phyloP scores from a whole-genome alignment of 208 protist species.

The Herpetomonas samuelpessoai region DNA sequence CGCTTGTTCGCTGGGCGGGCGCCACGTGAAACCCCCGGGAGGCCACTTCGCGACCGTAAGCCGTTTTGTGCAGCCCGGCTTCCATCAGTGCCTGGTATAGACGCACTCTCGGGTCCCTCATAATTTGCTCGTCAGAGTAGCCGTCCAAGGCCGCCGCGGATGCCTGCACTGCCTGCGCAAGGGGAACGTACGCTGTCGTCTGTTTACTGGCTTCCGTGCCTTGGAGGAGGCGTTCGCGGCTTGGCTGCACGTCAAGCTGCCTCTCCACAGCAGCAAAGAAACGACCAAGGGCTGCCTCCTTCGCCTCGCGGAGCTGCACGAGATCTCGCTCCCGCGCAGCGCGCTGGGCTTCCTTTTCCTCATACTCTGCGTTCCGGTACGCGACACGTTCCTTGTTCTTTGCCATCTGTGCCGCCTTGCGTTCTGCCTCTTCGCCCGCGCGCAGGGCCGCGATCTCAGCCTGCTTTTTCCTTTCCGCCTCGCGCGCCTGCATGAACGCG shows the following conservation, averaged over 20 bases:
- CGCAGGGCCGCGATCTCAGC: conserved; percentile 23
- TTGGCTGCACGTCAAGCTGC: conserved; percentile 55
- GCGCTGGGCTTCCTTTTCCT: conserved; percentile 28
- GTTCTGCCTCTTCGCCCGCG: conserved; percentile 30
- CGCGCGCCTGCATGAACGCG: conserved; percentile 35
- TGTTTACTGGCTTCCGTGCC: conserved; percentile 62
- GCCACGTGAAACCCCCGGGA: conserved; percentile 54
- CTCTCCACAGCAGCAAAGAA: conserved; percentile 74
- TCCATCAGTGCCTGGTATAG: conserved; percentile 75
- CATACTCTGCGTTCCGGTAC: conserved; percentile 43
- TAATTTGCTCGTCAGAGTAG: conserved; percentile 72
- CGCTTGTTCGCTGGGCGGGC: conserved; percentile 66
- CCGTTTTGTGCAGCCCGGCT: conserved; percentile 70
- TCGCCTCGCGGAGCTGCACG: conserved; percentile 33
- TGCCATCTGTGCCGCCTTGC: conserved; percentile 33
- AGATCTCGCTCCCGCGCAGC: conserved; percentile 40
- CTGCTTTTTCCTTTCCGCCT: conserved; percentile 44
- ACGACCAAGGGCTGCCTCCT: conserved; percentile 46
- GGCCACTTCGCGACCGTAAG: conserved; percentile 71
- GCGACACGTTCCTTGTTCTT: conserved; percentile 56
- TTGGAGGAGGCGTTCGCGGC: conserved; percentile 53
- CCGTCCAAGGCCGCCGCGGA: conserved; percentile 17
- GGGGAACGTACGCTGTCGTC: conserved; percentile 31
- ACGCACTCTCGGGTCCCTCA: conserved; percentile 78
- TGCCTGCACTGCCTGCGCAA: conserved; percentile 21